Base-by-base conservation (phyloP, 495 filamentous ascomycete species). In the Halenospora varia region DNA sequence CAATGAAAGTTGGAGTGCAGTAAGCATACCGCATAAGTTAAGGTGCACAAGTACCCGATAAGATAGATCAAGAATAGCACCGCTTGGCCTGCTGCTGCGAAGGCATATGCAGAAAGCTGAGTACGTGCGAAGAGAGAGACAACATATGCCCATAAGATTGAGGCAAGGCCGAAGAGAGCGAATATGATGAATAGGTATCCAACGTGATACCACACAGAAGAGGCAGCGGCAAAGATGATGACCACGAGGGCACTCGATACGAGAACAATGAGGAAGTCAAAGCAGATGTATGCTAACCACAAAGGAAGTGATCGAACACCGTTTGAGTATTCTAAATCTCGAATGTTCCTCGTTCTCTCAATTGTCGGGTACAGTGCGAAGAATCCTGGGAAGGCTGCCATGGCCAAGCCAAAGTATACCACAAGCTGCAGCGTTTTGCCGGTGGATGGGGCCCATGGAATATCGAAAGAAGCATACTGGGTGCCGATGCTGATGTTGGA, bases 311-410 rank as follows among this genome's bases (percentile, higher is more conserved):
- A 79, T 35, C 85, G 75, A 10, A 90, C 88, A 51, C 88, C 89
- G 65, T 93, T 95, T 48, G 88, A 91, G 71, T 93, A 96, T 64
- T 96, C 87, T 44, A 96, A 73, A 13, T 88, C 87, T 26, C 92
- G 78, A 25, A 96, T 87, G 52, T 90, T 86, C 9, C 85, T 71
- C 10, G 89, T 74, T 10, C 91, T 78, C 68, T 96, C 91, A 3
- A 87, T 67, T 2, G 89, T 94, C 22, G 89, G 88, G 70, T 96
- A 96, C 17, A 96, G 77, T 1, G 87, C 83, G 63, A 94, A 95
- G 73, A 96, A 90, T 23, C 83, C 89, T 3, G 91, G 91, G 66
- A 84, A 94, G 0, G 83, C 84, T 17, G 80, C 76, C 75, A 92
- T 83, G 15, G 83, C 88, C 1, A 96, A 76, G 23, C 87, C 83